Percentiles rank a stretch among this genome's conserved stretches.
phyloP scores from a whole-genome alignment of 768 basidiomycete species.

The Hemileccinum impolitum region DNA sequence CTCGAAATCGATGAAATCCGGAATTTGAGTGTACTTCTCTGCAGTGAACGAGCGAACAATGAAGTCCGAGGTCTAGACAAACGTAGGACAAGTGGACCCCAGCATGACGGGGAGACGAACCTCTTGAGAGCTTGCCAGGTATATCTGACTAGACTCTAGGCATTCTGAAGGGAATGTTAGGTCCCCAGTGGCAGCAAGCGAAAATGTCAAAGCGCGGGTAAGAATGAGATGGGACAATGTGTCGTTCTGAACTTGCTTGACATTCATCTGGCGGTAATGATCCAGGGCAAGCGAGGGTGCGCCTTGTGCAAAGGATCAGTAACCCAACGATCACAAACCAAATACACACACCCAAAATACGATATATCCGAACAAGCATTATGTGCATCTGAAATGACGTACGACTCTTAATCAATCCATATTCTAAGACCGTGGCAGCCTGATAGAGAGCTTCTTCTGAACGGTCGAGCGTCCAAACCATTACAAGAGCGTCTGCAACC shows the following conservation, averaged over 20 bases:
- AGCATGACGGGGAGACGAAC: slow-evolving; percentile 34
- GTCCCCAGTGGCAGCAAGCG: slow-evolving; percentile 71
- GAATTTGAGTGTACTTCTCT: slow-evolving; percentile 89
- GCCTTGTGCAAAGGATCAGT: slow-evolving; percentile 41
- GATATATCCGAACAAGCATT: slow-evolving; percentile 77
- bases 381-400: slow-evolving; percentile 78
- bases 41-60: slow-evolving; percentile 71
- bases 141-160: slow-evolving; percentile 77
- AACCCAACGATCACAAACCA: background rate
- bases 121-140: slow-evolving; percentile 76
- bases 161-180: slow-evolving; percentile 73
- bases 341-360: slow-evolving; percentile 60
- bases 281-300: slow-evolving; percentile 70
- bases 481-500: slow-evolving; percentile 64
- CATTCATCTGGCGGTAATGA: slow-evolving; percentile 72
- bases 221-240: slow-evolving; percentile 84
- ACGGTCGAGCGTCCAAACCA: slow-evolving; percentile 53
- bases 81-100: slow-evolving; percentile 5
- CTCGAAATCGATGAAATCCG: slow-evolving; percentile 81
- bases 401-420: slow-evolving; percentile 65
- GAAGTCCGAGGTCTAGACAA: slow-evolving; percentile 68
- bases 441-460: slow-evolving; percentile 60
- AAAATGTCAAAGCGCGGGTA: slow-evolving; percentile 75
- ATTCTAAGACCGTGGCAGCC: slow-evolving; percentile 68
- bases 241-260: slow-evolving; percentile 87